Evolutionary conservation across 2,329 filamentous ascomycete genomes (phyloP), one percentile per base, ranked within the genome.

Genomic region (Colletotrichum acutatum): DNA sequence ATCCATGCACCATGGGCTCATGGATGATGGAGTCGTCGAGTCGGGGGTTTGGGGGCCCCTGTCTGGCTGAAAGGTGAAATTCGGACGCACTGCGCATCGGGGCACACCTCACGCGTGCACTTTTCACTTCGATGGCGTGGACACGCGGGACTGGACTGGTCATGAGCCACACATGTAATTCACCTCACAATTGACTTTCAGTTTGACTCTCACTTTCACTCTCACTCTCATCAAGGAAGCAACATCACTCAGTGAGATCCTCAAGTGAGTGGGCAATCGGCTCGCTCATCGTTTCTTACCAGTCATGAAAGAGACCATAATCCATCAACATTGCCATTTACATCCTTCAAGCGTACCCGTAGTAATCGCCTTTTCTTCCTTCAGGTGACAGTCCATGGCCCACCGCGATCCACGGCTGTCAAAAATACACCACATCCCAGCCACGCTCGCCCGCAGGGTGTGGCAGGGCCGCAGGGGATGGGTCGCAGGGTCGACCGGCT

Each of bases 31-130:
- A 34, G 32, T 34, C 32, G 59, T 30, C 58, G 26, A 28, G 26
- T 64, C 52, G 59, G 67, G 24, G 59, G 60, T n/a, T 65, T 64
- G 52, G 59, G 66, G 42, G 60, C 22, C 58, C 58, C 60, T 64
- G 52, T 65, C 60, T 65, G 53, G 67, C 67, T 69, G 67, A 65
- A 52, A 52, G 42, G 42, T 49, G 42, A 49, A 49, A 49, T n/a
- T 62, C 58, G 49, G 30, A 24, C 24, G 49, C 22, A 28, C n/a
- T 34, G 64, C 64, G 28, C 64, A 59, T 58, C 53, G 28, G 53
- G 53, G 24, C 42, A 53, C 19, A 53, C 14, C 30, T 54, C 30
- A 53, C 49, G 42, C 34, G 26, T n/a, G 12, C 22, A 56, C 54
- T 32, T 32, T 42, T 42, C 37, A 42, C 14, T 42, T 49, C n/a